These are phyloP conservation scores for Andrographis paniculata DNA, from an alignment of 305 asterid genomes.

Conservation along the genomic window DNA sequence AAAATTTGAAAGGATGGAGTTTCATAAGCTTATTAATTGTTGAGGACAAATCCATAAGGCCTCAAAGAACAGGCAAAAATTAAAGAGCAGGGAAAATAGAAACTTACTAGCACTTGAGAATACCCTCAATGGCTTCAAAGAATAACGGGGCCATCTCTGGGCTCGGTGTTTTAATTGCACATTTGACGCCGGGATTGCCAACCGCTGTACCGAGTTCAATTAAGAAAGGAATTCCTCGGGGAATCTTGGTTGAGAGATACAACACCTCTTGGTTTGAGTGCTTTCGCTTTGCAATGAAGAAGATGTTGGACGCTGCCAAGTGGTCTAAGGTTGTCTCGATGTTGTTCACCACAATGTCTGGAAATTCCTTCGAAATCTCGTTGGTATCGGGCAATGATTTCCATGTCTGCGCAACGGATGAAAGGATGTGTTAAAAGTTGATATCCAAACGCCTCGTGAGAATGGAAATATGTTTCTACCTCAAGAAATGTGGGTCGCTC, in stretches of 20 bases:
- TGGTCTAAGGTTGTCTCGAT: constrained; percentile 64
- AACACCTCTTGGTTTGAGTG: constrained; percentile 82
- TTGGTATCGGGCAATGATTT: constrained; percentile 94
- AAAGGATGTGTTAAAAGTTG: no score
- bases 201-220: constrained; percentile 74
- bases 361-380: constrained; percentile 59
- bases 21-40: no score
- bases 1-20: no score
- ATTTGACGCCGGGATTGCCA: constrained; percentile 82
- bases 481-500: constrained; percentile 86
- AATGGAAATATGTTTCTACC: no score
- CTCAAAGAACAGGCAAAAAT: no score
- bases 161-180: constrained; percentile 83
- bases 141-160: constrained; percentile 86
- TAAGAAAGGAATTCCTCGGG: constrained; percentile 79
- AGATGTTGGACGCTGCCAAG: constrained; percentile 66
- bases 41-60: no score
- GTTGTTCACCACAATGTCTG: constrained; percentile 51
- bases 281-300: constrained; percentile 94
- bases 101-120: constrained; percentile 50
- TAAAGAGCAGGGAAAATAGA: background rate
- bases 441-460: no score
- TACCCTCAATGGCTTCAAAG: constrained; percentile 70
- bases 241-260: constrained; percentile 89
- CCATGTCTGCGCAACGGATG: constrained; percentile 99